phyloP scores from a whole-genome alignment of 164 flowering plant species.

The Amborella trichopoda region DNA sequence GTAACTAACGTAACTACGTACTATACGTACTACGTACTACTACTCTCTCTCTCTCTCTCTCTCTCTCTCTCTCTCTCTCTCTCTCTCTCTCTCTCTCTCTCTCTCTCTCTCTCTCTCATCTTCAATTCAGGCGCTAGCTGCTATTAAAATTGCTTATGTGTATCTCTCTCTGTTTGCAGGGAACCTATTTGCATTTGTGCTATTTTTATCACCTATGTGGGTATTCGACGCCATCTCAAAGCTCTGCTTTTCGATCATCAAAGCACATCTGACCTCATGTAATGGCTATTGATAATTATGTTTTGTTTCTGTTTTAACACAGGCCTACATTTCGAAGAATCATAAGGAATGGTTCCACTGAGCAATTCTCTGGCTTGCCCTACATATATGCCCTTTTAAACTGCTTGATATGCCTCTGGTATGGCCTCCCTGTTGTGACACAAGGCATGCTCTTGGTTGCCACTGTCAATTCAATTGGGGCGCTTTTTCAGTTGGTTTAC shows the following conservation, averaged over 20 bases:
- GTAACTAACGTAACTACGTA: no score
- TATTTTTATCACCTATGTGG: constrained; percentile 86
- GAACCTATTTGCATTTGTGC: constrained; percentile 75
- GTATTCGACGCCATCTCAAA: constrained; percentile 8
- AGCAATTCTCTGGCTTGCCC: constrained; percentile 79
- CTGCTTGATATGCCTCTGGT: constrained; percentile 67
- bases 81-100: no score
- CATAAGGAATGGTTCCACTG: constrained; percentile 56
- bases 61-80: no score
- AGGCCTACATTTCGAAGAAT: constrained; percentile 83
- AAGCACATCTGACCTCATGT: no score
- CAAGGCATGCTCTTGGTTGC: constrained; percentile 44
- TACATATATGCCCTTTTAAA: constrained; percentile 74
- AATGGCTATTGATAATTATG: neutral
- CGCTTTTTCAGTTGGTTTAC: constrained; percentile 50
- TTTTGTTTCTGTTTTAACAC: constrained; percentile 9
- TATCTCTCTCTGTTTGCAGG: no score
- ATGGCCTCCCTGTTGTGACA: constrained; percentile 48
- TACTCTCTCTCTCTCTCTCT: no score
- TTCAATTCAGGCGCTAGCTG: no score
- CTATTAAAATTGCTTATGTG: no score
- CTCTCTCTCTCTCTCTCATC: no score
- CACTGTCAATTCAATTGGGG: constrained; percentile 68
- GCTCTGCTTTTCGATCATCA: neutral
- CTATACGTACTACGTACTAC: no score